Conservation (phyloP, 495 filamentous ascomycete species). For the Aspergillus homomorphus region DNA sequence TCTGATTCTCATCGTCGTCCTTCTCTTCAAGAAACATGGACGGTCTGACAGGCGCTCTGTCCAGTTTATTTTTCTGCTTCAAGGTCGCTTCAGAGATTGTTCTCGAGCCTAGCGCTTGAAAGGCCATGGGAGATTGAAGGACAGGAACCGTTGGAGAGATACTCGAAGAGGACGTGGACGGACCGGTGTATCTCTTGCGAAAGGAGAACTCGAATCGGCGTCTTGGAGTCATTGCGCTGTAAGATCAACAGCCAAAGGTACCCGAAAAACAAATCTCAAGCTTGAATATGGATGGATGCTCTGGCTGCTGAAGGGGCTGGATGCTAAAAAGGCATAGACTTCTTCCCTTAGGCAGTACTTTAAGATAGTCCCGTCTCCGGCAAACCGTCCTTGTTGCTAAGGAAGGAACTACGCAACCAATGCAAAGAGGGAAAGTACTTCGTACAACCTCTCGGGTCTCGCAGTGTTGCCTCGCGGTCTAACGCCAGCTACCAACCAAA, state of each 20-base stretch:
- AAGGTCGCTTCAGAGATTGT: slow-evolving; percentile 17
- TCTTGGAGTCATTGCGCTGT: slow-evolving; percentile 14
- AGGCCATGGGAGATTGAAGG: slow-evolving; percentile 23
- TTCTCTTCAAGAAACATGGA: slow-evolving; percentile 28
- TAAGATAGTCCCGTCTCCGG: background rate
- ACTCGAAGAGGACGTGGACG: slow-evolving; percentile 18
- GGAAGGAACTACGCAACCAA: background rate
- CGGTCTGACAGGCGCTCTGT: slow-evolving; percentile 16
- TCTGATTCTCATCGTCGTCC: slow-evolving; percentile 26
- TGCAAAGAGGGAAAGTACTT: background rate
- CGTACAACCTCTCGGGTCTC: too few relatives aligned
- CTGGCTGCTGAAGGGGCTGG: background rate
- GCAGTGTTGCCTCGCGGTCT: background rate
- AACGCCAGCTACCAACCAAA: background rate
- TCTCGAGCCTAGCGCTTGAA: slow-evolving; percentile 15
- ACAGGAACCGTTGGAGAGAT: slow-evolving; percentile 20
- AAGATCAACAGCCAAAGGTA: background rate
- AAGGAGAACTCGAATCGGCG: slow-evolving; percentile 20
- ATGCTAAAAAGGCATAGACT: too few relatives aligned
- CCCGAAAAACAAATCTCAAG: background rate
- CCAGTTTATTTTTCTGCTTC: slow-evolving; percentile 17
- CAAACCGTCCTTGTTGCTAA: background rate
- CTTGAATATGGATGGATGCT: background rate
- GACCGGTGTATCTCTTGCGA: slow-evolving; percentile 18
- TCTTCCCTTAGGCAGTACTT: background rate